Evolutionary conservation across 768 basidiomycete species (phyloP), one percentile per base, ranked within the genome.

Genomic region (Suillus subaureus): DNA sequence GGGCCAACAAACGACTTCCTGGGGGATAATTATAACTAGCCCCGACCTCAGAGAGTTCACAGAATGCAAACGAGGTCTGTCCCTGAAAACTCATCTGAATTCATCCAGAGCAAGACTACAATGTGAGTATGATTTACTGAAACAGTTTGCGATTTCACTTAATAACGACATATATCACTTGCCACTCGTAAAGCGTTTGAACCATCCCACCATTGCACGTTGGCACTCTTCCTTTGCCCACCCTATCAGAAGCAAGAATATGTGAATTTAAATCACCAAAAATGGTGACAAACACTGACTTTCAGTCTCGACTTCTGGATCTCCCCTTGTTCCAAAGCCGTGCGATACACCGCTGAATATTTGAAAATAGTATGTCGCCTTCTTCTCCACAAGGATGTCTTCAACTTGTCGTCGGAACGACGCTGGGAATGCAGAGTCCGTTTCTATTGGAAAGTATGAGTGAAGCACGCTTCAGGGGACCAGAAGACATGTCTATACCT

Each of bases 211-310:
- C 54, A 86, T 77, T 45, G 82, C 80, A 2, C 81, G 78, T 3
- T 86, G 86, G 8, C 84, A 83, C 62, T 87, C 83, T 69, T 88
- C 87, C 67, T 87, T 87, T 0, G 85, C 85, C 82, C 86, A 88
- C 21, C 85, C 87, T 88, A 56, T 55, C 37, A 21, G 55, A 28
- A 33, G 33, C 23, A 15, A 61, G 26, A n/a, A 69, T 18, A 26
- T 40, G 39, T 52, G 0, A 64, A 23, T 26, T 64, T 26, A 23
- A 16, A 35, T 6, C 1, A 40, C 15, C 9, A 3, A n/a, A 26
- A 52, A 1, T 28, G 26, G 9, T 7, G 23, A 68, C 69, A 18
- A 47, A 76, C 72, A 70, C 55, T 77, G 69, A 18, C 47, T 39
- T 40, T 64, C 61, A 33, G 33, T 61, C 28, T 65, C 71, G 16